Evolutionary conservation across 192 early-diverging fungal genomes (phyloP).

Genomic region (Diversispora epigaea): DNA sequence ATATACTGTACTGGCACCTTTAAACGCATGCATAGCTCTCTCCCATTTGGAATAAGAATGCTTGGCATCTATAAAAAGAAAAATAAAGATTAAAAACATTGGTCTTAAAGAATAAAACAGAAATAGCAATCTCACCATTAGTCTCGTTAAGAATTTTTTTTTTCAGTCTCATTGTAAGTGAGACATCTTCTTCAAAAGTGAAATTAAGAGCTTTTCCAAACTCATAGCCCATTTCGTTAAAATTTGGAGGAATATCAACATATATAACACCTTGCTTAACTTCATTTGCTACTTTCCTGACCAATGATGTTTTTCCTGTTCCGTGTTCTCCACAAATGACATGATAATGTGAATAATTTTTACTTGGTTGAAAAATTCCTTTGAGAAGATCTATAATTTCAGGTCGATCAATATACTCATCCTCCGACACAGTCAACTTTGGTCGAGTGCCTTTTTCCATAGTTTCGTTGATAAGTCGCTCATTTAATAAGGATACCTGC

Average conservation of each 20-base stretch:
- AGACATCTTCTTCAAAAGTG: not conserved
- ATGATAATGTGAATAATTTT: too few species aligned
- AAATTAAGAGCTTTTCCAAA: conserved; percentile 16
- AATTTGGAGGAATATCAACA: conserved; percentile 2
- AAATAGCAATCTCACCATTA: not conserved
- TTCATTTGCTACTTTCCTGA: conserved; percentile 3
- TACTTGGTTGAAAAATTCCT: too few species aligned
- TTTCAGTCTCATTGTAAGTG: not conserved
- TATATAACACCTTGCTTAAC: conserved; percentile 24
- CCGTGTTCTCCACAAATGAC: too few species aligned
- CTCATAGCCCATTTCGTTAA: not conserved
- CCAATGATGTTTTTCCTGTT: conserved; percentile 18
- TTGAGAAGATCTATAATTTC: too few species aligned
- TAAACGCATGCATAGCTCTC: conserved; percentile 13
- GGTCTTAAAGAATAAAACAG: not conserved
- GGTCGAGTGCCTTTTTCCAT: too few species aligned
- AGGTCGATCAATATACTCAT: too few species aligned
- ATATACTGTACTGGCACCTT: not conserved
- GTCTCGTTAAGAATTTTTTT: not conserved
- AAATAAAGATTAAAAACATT: not conserved
- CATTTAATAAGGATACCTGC: too few species aligned
- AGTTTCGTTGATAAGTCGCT: too few species aligned
- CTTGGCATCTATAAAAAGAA: not conserved
- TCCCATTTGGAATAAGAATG: not conserved
- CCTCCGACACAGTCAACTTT: too few species aligned